Percentiles rank a stretch among this genome's conserved stretches.
Evolutionary conservation across 305 asterid genomes (phyloP).

Genomic region (Ilex paraguariensis): DNA sequence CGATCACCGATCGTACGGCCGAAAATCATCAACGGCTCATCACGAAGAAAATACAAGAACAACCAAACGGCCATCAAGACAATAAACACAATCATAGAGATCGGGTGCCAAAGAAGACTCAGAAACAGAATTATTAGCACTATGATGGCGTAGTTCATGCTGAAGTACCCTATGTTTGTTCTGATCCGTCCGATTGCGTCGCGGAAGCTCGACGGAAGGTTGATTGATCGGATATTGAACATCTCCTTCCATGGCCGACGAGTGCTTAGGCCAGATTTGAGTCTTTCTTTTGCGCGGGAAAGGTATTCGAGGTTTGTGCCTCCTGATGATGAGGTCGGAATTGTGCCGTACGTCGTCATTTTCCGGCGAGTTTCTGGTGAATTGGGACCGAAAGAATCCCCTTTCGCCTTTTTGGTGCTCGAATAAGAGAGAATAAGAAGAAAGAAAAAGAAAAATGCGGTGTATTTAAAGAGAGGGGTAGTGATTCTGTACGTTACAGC

Average conservation of each 20-base stretch:
- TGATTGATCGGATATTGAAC: constrained; percentile 44
- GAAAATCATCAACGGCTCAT: constrained; percentile 63
- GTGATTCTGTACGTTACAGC: too few relatives aligned
- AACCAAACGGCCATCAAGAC: constrained; percentile 68
- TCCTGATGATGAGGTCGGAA: constrained; percentile 68
- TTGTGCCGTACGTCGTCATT: constrained; percentile 89
- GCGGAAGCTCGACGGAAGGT: constrained; percentile 39
- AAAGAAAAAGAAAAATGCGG: too few relatives aligned
- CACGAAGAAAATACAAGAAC: constrained; percentile 80
- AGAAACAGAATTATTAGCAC: constrained; percentile 55
- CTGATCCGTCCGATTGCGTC: constrained; percentile 46
- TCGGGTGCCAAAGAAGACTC: constrained; percentile 79
- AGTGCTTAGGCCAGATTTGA: constrained; percentile 68
- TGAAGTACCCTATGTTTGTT: constrained; percentile 53
- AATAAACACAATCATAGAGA: constrained; percentile 77
- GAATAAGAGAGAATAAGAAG: too few relatives aligned
- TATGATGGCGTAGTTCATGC: constrained; percentile 71
- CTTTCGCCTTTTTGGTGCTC: too few relatives aligned
- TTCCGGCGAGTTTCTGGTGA: constrained; percentile 18
- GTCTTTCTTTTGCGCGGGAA: constrained; percentile 70
- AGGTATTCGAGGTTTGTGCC: constrained; percentile 51
- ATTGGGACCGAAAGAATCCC: background rate
- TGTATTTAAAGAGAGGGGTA: too few relatives aligned
- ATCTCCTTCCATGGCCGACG: constrained; percentile 84
- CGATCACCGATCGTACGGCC: constrained; percentile 55